Conservation (phyloP, 2,329 filamentous ascomycete genomes). For the Xylariales sp. region DNA sequence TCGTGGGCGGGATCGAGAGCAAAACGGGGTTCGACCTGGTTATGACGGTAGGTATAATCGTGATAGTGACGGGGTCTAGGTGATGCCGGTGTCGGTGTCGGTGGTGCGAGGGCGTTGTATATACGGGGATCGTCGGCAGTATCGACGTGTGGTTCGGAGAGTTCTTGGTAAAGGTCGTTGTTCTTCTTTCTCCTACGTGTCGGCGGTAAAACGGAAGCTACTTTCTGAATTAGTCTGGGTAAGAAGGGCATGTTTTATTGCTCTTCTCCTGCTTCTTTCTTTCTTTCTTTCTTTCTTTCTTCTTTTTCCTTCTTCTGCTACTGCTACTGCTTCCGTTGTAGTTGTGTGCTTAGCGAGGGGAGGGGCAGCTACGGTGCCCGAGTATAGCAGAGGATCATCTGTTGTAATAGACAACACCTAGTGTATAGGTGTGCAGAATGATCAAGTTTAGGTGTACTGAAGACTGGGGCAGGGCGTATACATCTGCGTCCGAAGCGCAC, state of each 20-base stretch:
- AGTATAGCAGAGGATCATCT: constrained; percentile 2
- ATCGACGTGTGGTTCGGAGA: neutral
- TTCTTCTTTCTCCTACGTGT: constrained; percentile 36
- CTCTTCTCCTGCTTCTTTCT: neutral
- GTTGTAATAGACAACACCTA: neutral
- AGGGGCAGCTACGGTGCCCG: constrained; percentile 8
- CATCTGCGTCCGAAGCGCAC: neutral
- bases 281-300: neutral
- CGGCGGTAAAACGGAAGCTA: constrained; percentile 41
- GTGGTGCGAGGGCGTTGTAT: neutral
- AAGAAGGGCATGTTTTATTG: constrained; percentile 25
- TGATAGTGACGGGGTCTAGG: neutral
- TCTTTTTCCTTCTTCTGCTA: neutral
- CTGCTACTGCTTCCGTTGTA: neutral
- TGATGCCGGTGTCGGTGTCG: neutral
- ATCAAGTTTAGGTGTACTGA: neutral
- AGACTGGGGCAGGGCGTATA: neutral
- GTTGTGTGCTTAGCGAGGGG: neutral
- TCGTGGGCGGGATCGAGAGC: constrained; percentile 1
- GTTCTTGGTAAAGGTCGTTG: neutral
- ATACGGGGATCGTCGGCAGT: neutral
- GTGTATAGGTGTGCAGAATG: neutral
- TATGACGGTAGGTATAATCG: constrained; percentile 1
- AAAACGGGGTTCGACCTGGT: neutral
- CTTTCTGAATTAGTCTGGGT: constrained; percentile 44